Evolutionary conservation across 305 asterid species (phyloP), one percentile per base, ranked within the genome.

Genomic region (Fraxinus xanthoxyloides): DNA sequence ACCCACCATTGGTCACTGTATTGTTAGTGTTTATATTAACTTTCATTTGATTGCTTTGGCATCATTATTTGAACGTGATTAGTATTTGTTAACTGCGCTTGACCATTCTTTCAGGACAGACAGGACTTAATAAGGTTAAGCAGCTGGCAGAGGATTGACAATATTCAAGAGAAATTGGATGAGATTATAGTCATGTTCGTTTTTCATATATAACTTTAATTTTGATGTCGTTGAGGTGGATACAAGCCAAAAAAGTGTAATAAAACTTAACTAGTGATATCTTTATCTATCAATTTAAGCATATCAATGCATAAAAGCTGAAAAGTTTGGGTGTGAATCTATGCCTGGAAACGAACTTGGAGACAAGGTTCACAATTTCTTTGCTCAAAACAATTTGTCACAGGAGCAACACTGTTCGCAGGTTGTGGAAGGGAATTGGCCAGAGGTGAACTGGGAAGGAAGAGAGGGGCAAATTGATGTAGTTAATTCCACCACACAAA

Each of bases 311-410:
- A 28, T 79, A 40, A 79, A 80, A 67, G 38, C 75, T 19, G 80
- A 79, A 80, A 76, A 75, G 32, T 46, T 83, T 76, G 80, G 78
- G 85, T 77, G 76, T 83, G 75, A 82, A 94, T 92, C 98, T 88
- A 95, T 95, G 98, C 98, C 98, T 93, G 99, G 99, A 85, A 93
- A 94, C 92, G 97, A 89, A 89, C 88, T 86, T 81, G 97, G 97
- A 82, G 98, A 94, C 79, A 90, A 97, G 92, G 97, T 94, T 87
- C 98, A 94, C 96, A 95, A 95, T 90, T 94, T 94, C 86, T 95
- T 94, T 84, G 95, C 95, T 0, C 98, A 90, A 88, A 97, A 93
- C 83, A 91, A 86, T 85, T 80, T 89, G 63, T 87, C 87, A 17
- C 97, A 87, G 87, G 97, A 89, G 81, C 97, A 86, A 84, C 92